Conservation (phyloP, 2,329 filamentous ascomycete genomes). For the Fusarium papillatum region DNA sequence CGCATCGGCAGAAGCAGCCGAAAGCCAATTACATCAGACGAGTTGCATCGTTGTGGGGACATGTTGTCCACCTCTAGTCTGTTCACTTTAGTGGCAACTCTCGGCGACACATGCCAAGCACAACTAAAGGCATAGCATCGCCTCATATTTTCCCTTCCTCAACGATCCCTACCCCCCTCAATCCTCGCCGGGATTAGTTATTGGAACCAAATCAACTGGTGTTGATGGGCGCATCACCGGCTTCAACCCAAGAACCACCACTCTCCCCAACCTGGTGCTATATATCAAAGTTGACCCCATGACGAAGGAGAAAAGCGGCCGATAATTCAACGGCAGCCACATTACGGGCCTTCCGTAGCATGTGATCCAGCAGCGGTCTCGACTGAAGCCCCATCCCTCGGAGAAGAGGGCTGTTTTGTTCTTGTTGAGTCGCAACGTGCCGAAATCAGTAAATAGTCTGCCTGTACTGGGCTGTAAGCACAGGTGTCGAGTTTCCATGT, state of each 20-base stretch:
- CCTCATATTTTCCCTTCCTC: background rate
- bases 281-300: background rate
- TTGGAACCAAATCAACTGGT: background rate
- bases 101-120: background rate
- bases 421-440: background rate
- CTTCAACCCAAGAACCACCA: background rate
- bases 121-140: background rate
- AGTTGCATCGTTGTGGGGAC: background rate
- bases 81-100: background rate
- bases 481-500: background rate
- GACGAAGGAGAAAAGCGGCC: background rate
- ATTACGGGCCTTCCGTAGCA: background rate
- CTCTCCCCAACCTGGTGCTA: background rate
- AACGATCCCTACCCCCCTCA: background rate
- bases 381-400: background rate
- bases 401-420: background rate
- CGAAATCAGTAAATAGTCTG: background rate
- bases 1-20: background rate
- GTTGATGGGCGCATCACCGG: background rate
- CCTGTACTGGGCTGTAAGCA: background rate
- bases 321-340: background rate
- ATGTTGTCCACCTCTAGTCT: background rate
- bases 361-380: background rate
- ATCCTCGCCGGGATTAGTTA: background rate
- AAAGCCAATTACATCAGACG: background rate